These are phyloP conservation scores for Apiospora saccharicola DNA, from an alignment of 2,329 filamentous ascomycete species.

Conservation along the genomic window DNA sequence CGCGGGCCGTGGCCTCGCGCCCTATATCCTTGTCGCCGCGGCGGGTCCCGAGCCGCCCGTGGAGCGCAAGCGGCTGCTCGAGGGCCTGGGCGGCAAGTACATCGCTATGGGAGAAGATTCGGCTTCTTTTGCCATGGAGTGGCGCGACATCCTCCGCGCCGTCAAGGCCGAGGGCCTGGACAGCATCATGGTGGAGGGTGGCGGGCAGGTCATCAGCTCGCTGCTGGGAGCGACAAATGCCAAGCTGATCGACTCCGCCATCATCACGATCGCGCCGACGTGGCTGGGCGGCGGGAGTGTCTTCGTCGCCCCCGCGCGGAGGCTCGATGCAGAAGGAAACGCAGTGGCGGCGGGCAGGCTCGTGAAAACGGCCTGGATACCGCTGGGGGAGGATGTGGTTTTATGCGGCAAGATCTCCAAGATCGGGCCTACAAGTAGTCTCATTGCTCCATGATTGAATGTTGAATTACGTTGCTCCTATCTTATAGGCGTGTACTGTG, in stretches of 20 bases:
- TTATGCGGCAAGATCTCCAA: conserved; percentile 68
- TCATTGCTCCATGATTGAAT: background rate
- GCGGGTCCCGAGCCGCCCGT: conserved; percentile 54
- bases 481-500: background rate
- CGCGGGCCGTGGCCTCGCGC: conserved; percentile 72
- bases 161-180: conserved; percentile 67
- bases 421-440: background rate
- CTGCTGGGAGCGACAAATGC: conserved; percentile 71
- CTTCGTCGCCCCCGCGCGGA: conserved; percentile 73
- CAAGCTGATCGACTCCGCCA: conserved; percentile 75
- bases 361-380: conserved; percentile 73
- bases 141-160: conserved; percentile 68
- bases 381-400: conserved; percentile 83
- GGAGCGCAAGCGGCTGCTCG: conserved; percentile 51
- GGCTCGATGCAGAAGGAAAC: conserved; percentile 55
- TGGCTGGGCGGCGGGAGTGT: conserved; percentile 90
- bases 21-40: conserved; percentile 68
- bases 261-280: conserved; percentile 88
- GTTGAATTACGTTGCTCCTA: background rate
- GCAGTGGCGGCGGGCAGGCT: conserved; percentile 70
- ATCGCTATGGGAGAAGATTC: conserved; percentile 45
- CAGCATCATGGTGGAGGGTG: conserved; percentile 94
- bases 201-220: conserved; percentile 81
- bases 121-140: conserved; percentile 46
- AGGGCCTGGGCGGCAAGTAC: conserved; percentile 61